Evolutionary conservation across 1,139 yeast genomes (phyloP).

Genomic region (Protomyces pachydermus): DNA sequence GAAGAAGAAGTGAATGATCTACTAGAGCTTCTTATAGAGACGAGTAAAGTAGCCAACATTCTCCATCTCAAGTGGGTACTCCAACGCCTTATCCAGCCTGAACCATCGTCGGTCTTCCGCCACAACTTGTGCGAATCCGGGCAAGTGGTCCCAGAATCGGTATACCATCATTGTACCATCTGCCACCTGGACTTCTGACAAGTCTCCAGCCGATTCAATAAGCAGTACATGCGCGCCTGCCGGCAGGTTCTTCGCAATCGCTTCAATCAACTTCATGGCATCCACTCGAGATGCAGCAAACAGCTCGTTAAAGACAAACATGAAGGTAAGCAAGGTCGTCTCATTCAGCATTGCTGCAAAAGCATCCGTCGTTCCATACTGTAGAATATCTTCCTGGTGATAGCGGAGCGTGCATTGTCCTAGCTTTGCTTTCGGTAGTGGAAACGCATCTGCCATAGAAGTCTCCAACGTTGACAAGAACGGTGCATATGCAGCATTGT

Average conservation of each 20-base stretch:
- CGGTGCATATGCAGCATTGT: constrained; percentile 10
- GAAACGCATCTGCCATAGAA: background rate
- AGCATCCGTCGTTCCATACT: background rate
- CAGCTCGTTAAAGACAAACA: constrained; percentile 25
- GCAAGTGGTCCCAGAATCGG: constrained; percentile 21
- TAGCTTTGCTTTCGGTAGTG: background rate
- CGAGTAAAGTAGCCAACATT: constrained; percentile 25
- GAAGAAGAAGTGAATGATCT: background rate
- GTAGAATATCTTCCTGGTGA: constrained; percentile 12
- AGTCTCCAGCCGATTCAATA: constrained; percentile 23
- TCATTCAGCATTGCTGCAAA: constrained; percentile 5
- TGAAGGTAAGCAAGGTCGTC: constrained; percentile 18
- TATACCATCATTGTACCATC: constrained; percentile 14
- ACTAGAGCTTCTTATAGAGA: constrained; percentile 7
- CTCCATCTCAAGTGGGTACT: constrained; percentile 21
- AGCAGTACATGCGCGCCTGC: constrained; percentile 18
- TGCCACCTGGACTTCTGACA: constrained; percentile 16
- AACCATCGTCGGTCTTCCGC: constrained; percentile 20
- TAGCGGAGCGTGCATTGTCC: background rate
- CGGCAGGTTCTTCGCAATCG: constrained; percentile 1
- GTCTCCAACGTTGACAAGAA: constrained; percentile 1
- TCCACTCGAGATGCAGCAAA: constrained; percentile 15
- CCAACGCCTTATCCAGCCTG: constrained; percentile 1
- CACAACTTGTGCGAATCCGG: constrained; percentile 4
- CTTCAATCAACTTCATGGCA: constrained; percentile 15